Conservation (phyloP, 192 early-diverging fungal species). For the Dissophora globulifera region DNA sequence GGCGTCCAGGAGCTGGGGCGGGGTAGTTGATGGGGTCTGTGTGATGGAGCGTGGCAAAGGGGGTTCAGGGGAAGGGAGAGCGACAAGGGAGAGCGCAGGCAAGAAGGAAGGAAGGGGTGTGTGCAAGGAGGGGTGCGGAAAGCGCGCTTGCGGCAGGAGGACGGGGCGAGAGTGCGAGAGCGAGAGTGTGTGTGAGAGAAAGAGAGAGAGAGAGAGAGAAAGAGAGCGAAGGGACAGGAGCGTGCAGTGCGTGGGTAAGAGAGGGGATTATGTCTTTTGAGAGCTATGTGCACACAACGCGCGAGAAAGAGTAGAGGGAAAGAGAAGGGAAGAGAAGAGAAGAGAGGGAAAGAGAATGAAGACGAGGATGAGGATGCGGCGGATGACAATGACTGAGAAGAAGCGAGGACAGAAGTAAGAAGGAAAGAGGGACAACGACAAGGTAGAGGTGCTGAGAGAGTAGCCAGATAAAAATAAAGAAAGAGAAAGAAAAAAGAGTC, state of each 20-base stretch:
- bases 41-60: slow-evolving; percentile 26
- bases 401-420: neutral
- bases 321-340: neutral
- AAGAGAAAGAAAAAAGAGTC: too few species aligned
- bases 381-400: too few species aligned
- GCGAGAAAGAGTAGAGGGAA: neutral
- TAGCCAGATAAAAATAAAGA: neutral
- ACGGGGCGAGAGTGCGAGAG: neutral
- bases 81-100: too few species aligned
- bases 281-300: too few species aligned
- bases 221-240: too few species aligned
- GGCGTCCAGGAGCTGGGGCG: neutral
- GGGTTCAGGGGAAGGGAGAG: neutral
- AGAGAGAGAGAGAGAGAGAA: too few species aligned
- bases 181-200: too few species aligned
- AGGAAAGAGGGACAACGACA: neutral
- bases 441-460: neutral
- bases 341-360: neutral
- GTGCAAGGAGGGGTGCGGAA: neutral
- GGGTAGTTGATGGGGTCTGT: too few species aligned
- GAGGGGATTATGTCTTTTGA: too few species aligned
- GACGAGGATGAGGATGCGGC: too few species aligned
- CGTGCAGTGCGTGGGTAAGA: too few species aligned
- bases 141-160: neutral
- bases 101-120: neutral